A percentile compares a stretch with the other conserved stretches of the same genome.
These are phyloP conservation scores for Kwoniella newhampshirensis DNA, from an alignment of 768 basidiomycete genomes.

Conservation along the genomic window DNA sequence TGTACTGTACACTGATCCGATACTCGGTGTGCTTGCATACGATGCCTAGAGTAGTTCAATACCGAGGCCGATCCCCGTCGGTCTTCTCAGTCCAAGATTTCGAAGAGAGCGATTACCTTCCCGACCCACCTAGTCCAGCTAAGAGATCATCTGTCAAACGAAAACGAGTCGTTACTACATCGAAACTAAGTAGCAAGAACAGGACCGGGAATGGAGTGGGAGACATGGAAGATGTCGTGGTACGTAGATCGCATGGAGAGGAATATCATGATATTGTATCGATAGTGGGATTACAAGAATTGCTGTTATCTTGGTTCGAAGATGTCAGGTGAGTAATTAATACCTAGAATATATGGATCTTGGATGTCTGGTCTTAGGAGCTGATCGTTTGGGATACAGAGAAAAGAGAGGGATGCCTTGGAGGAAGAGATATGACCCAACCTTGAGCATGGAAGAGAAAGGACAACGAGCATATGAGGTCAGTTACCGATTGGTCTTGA, in stretches of 20 bases:
- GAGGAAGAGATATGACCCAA: slow-evolving; percentile 65
- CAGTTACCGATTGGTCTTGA: slow-evolving; percentile 30
- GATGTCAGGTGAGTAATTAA: slow-evolving; percentile 57
- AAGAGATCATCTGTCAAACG: slow-evolving; percentile 5
- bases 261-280: slow-evolving; percentile 31
- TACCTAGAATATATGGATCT: not conserved
- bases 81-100: slow-evolving; percentile 14
- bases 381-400: slow-evolving; percentile 15
- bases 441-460: slow-evolving; percentile 61
- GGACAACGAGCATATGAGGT: slow-evolving; percentile 92
- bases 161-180: not conserved
- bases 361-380: not conserved
- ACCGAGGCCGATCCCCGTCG: slow-evolving; percentile 17
- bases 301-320: slow-evolving; percentile 65
- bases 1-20: too few relatives aligned
- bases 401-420: slow-evolving; percentile 82
- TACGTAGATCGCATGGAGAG: slow-evolving; percentile 23
- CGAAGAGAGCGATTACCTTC: slow-evolving; percentile 14
- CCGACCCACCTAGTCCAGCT: not conserved
- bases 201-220: slow-evolving; percentile 1
- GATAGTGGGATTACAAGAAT: slow-evolving; percentile 32
- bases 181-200: not conserved
- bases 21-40: too few relatives aligned
- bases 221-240: slow-evolving; percentile 30
- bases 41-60: too few relatives aligned